A percentile compares a stretch with the other conserved stretches of the same genome.
phyloP scores from a whole-genome alignment of 2,329 filamentous ascomycete species.

The Metarhizium humberi region DNA sequence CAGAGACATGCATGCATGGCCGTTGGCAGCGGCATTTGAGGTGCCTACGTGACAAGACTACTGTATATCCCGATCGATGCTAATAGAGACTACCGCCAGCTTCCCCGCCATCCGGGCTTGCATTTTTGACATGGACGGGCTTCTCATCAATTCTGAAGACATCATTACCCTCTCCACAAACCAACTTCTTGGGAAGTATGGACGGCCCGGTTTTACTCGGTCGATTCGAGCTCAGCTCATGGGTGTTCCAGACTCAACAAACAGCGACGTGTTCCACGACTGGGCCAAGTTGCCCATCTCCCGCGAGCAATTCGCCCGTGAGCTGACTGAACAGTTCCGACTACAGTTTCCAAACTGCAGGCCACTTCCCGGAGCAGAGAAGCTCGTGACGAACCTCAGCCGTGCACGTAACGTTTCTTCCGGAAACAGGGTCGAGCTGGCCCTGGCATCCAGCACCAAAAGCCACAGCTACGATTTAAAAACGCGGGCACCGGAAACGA shows the following conservation, averaged over 20 bases:
- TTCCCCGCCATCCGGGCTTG: neutral
- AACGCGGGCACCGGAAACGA: neutral
- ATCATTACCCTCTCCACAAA: neutral
- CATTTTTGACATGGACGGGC: constrained; percentile 1
- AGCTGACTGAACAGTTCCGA: neutral
- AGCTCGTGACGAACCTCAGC: neutral
- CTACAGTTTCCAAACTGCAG: neutral
- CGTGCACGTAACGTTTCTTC: neutral
- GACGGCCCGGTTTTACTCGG: neutral
- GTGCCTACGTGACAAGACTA: no score
- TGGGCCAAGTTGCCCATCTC: neutral
- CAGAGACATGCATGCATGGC: no score
- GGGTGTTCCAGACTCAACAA: neutral
- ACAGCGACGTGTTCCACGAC: neutral
- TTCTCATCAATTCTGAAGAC: neutral
- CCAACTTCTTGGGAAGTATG: neutral
- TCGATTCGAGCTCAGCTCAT: neutral
- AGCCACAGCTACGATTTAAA: neutral
- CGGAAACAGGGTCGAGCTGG: neutral
- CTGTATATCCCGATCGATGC: no score
- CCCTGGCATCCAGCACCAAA: neutral
- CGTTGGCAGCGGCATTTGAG: no score
- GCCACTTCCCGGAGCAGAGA: neutral
- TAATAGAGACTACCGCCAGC: neutral
- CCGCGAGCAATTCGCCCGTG: neutral